Evolutionary conservation across 108 stramenopile species (phyloP), one percentile per base, ranked within the genome.

Genomic region (Fragilaria crotonensis): DNA sequence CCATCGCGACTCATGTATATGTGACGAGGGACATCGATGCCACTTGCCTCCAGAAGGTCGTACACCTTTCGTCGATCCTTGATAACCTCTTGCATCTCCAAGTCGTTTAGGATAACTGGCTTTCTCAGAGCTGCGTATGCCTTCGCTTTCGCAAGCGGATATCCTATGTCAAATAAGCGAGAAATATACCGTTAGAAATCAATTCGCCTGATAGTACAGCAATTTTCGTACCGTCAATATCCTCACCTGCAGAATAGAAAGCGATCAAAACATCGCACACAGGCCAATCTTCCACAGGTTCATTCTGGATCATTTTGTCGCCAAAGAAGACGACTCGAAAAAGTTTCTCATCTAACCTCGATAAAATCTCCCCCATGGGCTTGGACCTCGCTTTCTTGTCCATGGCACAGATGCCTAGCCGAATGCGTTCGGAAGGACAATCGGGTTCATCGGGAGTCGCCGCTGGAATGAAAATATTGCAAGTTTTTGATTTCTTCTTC

Each of bases 311-410:
- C 47, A 78, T 28, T 32, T 86, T 67, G 73, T 99, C 95, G 1
- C 95, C 94, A 70, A 99, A 99, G 33, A 94, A 85, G 19, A 95
- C 81, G 20, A 95, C 77, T 44, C 88, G 78, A 62, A 95, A 89
- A 22, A 66, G 33, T 9, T 32, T 60, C 20, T 75, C 70, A 54
- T 93, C 89, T n/a, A 99, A 64, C 27, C 96, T 73, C 25, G 67
- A 70, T 0, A 98, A 73, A 53, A 99, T 99, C 49, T 98, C 96
- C n/a, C 75, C 82, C 98, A 99, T 99, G 52, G 97, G 96, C 65
- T 97, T 97, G 33, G 91, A 93, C 23, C 87, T 57, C 0, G 95
- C 90, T 60, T 93, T 95, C 60, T 91, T 99, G 57, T 95, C 95
- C 90, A 96, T 95, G 66, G 98, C 98, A 59, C 98, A 99, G 21